Evolutionary conservation across 2,329 filamentous ascomycete species (phyloP), one percentile per base, ranked within the genome.

Genomic region (Fonsecaea nubica): DNA sequence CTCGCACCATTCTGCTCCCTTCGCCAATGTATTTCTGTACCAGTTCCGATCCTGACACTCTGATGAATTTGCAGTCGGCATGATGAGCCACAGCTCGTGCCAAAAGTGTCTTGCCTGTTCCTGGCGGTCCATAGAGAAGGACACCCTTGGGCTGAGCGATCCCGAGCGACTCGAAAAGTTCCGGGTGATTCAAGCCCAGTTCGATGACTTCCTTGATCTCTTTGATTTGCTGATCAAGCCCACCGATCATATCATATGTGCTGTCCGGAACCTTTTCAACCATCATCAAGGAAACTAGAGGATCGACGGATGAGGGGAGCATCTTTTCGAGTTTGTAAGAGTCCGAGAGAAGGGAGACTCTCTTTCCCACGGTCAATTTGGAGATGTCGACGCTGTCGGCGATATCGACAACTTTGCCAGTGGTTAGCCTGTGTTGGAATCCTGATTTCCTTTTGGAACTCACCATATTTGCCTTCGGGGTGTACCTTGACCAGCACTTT

Each of bases 171-270:
- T 99, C 95, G 81, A 99, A 99, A 40, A 99, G 89, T 81, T 99
- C 95, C 5, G 95, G 95, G 80, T 99, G 95, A 84, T 98, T 97
- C 70, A 99, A 88, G 72, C 95, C 95, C 53, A 99, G 90, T 84
- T 99, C 95, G 79, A 99, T 98, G 75, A 99, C 95, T 82, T 99
- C 95, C 83, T 99, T 99, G 85, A 99, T 99, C 79, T 99, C 95
- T 84, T 99, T 98, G 84, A 99, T 98, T 79, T 99, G 95, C 80
- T 99, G 94, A 78, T 99, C 95, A 69, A 99, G 84, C 73, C 95
- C 95, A 82, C 95, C 95, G 79, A 99, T 99, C 95, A 99, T 99
- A 83, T 99, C 95, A 85, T 99, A 99, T 78, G 95, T 99, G 83
- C 93, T 97, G 85, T 99, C 95, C 15, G 95, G 95, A 15, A 99